These are phyloP conservation scores for Albatrellus sp. DNA, from an alignment of 1,284 basidiomycete genomes.

Conservation along the genomic window DNA sequence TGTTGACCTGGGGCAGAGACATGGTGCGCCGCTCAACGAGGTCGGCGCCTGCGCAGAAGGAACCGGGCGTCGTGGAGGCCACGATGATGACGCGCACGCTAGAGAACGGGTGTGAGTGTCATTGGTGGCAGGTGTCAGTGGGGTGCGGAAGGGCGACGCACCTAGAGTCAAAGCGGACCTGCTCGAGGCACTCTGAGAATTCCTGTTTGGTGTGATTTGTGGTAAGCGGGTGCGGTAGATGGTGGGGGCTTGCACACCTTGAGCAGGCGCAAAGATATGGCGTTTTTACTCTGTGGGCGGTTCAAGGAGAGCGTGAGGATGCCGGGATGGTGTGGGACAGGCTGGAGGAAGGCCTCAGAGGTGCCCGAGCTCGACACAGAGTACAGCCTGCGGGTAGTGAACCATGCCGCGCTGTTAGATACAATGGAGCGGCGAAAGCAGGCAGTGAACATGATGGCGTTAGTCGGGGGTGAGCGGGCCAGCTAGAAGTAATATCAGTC, in stretches of 20 bases:
- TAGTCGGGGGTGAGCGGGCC: not conserved
- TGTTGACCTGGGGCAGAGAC: constrained; percentile 60
- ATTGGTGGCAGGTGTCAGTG: not conserved
- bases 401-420: not conserved
- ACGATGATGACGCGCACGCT: constrained; percentile 73
- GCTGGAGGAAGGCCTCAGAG: constrained; percentile 47
- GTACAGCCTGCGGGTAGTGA: not conserved
- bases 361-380: constrained; percentile 3
- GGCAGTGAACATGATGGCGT: not conserved
- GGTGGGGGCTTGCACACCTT: constrained; percentile 27
- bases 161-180: constrained; percentile 59
- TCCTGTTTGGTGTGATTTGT: constrained; percentile 32
- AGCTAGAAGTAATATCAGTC: too few relatives aligned
- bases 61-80: constrained; percentile 58
- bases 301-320: constrained; percentile 65
- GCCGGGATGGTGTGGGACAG: constrained; percentile 32
- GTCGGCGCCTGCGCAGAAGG: constrained; percentile 92
- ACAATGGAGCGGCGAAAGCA: not conserved
- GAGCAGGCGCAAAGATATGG: constrained; percentile 69
- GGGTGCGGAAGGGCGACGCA: constrained; percentile 16
- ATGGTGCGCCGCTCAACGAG: constrained; percentile 78
- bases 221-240: constrained; percentile 2
- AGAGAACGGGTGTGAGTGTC: constrained; percentile 6
- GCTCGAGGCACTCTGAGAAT: constrained; percentile 57
- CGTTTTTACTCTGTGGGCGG: constrained; percentile 79